Percentiles rank a stretch among this genome's conserved stretches.
These are phyloP conservation scores for Fusarium goolgardi DNA, from an alignment of 2,329 filamentous ascomycete species.

Conservation along the genomic window DNA sequence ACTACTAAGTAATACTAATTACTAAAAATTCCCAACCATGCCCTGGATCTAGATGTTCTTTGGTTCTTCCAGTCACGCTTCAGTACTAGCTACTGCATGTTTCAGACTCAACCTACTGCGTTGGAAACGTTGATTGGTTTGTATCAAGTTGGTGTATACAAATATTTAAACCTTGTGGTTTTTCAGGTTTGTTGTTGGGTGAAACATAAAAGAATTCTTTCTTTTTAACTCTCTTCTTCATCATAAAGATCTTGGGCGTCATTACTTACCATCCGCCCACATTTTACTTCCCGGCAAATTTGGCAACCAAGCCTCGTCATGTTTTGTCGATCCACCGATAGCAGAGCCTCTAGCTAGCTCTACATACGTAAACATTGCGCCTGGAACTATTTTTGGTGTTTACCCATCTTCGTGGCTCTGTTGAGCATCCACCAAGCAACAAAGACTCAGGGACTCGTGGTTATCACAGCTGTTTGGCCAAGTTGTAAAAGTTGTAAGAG, in stretches of 20 bases:
- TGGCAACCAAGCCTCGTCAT: conserved; percentile 14
- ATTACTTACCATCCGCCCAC: background rate
- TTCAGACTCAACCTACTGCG: conserved; percentile 14
- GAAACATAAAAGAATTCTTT: background rate
- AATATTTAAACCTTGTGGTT: background rate
- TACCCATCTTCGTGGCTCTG: background rate
- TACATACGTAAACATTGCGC: conserved; percentile 8
- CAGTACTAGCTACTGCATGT: conserved; percentile 14
- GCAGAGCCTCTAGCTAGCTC: conserved; percentile 22
- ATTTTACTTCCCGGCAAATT: background rate
- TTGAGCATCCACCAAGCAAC: background rate
- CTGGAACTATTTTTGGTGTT: conserved; percentile 21
- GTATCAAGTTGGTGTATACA: background rate
- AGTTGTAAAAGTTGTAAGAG: background rate
- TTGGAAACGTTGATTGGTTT: conserved; percentile 1
- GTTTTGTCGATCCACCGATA: conserved; percentile 1
- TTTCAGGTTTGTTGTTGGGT: background rate
- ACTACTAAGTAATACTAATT: too few species aligned
- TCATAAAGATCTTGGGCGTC: conserved; percentile 8
- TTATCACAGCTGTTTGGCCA: background rate
- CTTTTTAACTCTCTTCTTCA: background rate
- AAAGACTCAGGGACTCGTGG: background rate
- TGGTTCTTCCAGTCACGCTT: conserved; percentile 5
- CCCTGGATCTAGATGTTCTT: conserved; percentile 12
- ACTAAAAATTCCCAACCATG: too few species aligned